Evolutionary conservation across 1,284 basidiomycete genomes (phyloP), one percentile per base, ranked within the genome.

Genomic region (Neonothopanus nambi): DNA sequence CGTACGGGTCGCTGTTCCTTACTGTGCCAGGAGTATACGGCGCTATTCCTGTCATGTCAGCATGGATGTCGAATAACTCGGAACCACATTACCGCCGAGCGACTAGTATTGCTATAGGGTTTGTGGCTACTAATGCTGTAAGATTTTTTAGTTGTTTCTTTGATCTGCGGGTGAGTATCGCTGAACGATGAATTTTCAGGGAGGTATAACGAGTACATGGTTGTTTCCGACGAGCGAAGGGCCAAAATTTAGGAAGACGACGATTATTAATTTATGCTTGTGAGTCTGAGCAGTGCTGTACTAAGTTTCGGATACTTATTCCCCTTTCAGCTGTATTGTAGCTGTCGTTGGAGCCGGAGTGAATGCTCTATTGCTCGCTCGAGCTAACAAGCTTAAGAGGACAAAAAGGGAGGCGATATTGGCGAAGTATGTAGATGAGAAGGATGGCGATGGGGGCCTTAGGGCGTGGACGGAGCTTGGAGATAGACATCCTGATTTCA

Each of bases 31-130:
- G 74, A 6, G 55, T 61, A 15, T 74, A 73, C 50, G 59, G 65
- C 13, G 50, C 60, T 1, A 61, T 68, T 1, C 69, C 74, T 2
- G 60, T 67, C 21, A 46, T 51, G 11, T 68, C 30, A 51, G 60
- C 75, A 0, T 77, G 75, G 74, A 54, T 65, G 47, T 62, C 75
- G 11, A 78, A 78, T 61, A 80, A 80, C 61, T 71, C 74, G 26
- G 67, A 72, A 2, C 73, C 73, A 3, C 70, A 75, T 59, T 65
- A 70, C 58, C 65, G 72, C 30, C 69, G 76, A 21, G 73, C 74
- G 7, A 78, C 79, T 0, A 68, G 70, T 8, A 62, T 80, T 35
- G 74, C 72, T 1, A 48, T 75, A 11, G 74, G 67, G 0, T 74
- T 76, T 51, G 65, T 74, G 20, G 59, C 57, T 23, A 58, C 59